Percentiles rank a stretch among this genome's conserved stretches.
These are phyloP conservation scores for Phyllostachys edulis DNA, from an alignment of 176 grass and related monocot species.

Conservation along the genomic window DNA sequence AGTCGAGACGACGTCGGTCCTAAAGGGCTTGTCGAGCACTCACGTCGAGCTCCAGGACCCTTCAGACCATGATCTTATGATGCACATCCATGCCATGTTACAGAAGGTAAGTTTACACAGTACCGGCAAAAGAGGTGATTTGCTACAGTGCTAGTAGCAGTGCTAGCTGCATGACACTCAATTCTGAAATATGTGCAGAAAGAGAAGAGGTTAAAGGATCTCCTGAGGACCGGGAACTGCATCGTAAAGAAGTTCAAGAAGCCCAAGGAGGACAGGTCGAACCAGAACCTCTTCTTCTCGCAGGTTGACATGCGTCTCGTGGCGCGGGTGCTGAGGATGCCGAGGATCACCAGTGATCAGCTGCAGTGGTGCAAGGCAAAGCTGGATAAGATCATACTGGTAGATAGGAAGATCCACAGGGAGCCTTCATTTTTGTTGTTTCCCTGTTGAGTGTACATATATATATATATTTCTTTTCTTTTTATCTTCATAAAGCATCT, in stretches of 20 bases:
- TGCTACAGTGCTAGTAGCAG: neutral
- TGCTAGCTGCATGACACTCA: neutral
- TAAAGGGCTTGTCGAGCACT: constrained; percentile 59
- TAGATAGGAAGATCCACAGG: constrained; percentile 84
- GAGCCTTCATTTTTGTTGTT: constrained; percentile 97
- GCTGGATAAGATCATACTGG: constrained; percentile 68
- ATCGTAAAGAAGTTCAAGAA: constrained; percentile 97
- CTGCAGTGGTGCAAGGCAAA: constrained; percentile 87
- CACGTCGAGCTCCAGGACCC: constrained; percentile 76
- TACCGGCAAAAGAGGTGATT: constrained; percentile 14
- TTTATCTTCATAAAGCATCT: neutral
- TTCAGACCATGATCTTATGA: constrained; percentile 63
- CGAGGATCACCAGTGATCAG: constrained; percentile 79
- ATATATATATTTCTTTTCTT: constrained; percentile 25
- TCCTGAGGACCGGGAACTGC: constrained; percentile 85
- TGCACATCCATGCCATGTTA: constrained; percentile 52
- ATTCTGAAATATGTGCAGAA: constrained; percentile 49
- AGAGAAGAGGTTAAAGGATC: constrained; percentile 86
- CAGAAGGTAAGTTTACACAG: constrained; percentile 61
- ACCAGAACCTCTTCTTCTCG: constrained; percentile 89
- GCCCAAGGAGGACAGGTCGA: constrained; percentile 78
- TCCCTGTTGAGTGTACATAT: constrained; percentile 58
- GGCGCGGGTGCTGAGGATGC: constrained; percentile 73
- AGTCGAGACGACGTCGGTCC: constrained; percentile 52
- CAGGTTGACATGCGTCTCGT: constrained; percentile 84